These are phyloP conservation scores for Bruguiera sexangula DNA, from an alignment of 345 rosid genomes.

Conservation along the genomic window DNA sequence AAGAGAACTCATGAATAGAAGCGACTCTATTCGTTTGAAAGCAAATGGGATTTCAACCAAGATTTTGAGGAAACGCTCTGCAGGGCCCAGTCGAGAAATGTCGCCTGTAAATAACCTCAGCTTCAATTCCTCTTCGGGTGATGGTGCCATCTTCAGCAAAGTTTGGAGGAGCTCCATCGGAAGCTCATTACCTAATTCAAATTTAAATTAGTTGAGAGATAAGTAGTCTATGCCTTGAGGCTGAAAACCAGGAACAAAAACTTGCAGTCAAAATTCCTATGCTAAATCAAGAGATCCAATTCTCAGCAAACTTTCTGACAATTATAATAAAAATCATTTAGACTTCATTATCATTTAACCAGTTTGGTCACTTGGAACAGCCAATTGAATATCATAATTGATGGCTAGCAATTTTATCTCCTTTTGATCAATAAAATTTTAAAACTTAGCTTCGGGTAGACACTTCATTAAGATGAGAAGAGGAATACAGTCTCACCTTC, in stretches of 20 bases:
- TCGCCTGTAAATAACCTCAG: constrained; percentile 21
- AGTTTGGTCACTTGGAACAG: background rate
- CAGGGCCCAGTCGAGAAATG: constrained; percentile 20
- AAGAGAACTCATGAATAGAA: constrained; percentile 23
- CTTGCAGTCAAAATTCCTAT: background rate
- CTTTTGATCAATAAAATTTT: too few relatives aligned
- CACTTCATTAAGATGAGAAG: background rate
- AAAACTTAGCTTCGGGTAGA: background rate
- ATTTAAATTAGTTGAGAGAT: background rate
- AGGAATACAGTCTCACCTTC: constrained; percentile 18
- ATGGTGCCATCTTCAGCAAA: constrained; percentile 30
- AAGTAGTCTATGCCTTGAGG: background rate
- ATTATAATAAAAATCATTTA: too few relatives aligned
- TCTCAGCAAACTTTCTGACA: too few relatives aligned
- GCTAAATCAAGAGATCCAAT: too few relatives aligned
- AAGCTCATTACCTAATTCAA: constrained; percentile 24
- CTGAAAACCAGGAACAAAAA: background rate
- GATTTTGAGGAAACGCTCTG: constrained; percentile 31
- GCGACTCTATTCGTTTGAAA: constrained; percentile 25
- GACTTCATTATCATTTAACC: background rate
- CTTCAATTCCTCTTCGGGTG: constrained; percentile 31
- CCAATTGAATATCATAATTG: background rate
- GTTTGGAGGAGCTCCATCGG: constrained; percentile 27
- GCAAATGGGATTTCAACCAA: constrained; percentile 32
- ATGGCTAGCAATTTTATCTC: too few relatives aligned